Evolutionary conservation across 2,329 filamentous ascomycete genomes (phyloP).

Genomic region (Fusarium sp.): DNA sequence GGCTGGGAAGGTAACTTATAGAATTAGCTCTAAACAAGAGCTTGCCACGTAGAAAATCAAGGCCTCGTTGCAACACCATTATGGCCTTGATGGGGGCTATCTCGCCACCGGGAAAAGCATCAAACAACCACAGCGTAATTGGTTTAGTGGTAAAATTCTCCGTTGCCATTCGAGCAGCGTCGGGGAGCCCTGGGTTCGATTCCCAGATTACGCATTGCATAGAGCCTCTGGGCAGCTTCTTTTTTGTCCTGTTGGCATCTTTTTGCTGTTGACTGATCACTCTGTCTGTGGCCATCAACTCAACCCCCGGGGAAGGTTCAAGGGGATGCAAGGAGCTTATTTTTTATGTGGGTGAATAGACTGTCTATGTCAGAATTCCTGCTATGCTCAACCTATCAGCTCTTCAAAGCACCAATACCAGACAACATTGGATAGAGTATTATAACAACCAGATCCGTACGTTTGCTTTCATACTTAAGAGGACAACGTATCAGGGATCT

Average conservation of each 20-base stretch:
- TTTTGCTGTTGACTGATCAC: neutral
- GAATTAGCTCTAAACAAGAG: neutral
- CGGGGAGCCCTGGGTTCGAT: constrained; percentile 17
- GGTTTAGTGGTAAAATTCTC: constrained; percentile 21
- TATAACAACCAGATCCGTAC: neutral
- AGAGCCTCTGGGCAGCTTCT: neutral
- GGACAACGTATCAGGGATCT: no score
- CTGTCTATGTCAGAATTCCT: neutral
- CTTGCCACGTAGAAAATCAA: neutral
- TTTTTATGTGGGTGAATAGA: neutral
- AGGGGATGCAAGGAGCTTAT: neutral
- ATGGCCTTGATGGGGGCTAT: neutral
- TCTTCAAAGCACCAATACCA: neutral
- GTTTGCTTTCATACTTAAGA: neutral
- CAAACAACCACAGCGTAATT: neutral
- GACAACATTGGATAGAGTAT: neutral
- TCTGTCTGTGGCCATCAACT: neutral
- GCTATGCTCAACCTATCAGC: neutral
- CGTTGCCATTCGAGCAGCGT: constrained; percentile 10
- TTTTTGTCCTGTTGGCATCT: neutral
- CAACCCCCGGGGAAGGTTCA: neutral
- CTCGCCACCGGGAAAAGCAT: neutral
- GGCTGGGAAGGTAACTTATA: neutral
- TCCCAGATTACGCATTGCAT: constrained; percentile 3
- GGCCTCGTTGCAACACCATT: neutral